Percentiles rank a stretch among this genome's conserved stretches.
Conservation (phyloP, 352 stramenopile species). For the Peronospora tabacina region DNA sequence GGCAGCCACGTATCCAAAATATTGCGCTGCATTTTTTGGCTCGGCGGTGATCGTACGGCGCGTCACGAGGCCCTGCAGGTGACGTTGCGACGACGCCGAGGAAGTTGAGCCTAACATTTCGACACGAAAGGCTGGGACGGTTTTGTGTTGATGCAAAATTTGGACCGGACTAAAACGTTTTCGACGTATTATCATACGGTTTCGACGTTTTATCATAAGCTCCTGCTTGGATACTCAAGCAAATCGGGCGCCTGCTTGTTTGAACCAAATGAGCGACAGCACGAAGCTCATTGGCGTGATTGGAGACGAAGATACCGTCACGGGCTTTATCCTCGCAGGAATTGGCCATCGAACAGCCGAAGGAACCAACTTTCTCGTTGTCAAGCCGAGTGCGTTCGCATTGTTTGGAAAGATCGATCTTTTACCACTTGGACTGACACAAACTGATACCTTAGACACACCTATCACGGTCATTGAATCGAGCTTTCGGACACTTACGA, state of each 20-base stretch:
- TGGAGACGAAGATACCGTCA: constrained; percentile 95
- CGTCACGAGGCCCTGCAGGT: constrained; percentile 58
- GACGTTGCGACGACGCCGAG: constrained; percentile 31
- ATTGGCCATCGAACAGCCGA: constrained; percentile 93
- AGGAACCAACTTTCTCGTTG: constrained; percentile 95
- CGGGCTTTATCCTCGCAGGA: constrained; percentile 95
- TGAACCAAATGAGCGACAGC: constrained; percentile 49
- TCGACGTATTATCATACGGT: not conserved
- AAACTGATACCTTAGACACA: constrained; percentile 46
- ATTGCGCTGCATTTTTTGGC: constrained; percentile 52
- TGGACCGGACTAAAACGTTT: constrained; percentile 5
- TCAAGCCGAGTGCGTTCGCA: constrained; percentile 84
- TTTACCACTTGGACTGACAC: not conserved
- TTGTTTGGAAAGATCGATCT: constrained; percentile 7
- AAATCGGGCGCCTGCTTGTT: not conserved
- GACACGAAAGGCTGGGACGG: constrained; percentile 6
- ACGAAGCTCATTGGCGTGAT: constrained; percentile 87
- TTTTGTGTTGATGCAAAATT: constrained; percentile 13
- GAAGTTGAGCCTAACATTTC: constrained; percentile 20
- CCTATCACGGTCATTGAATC: constrained; percentile 87
- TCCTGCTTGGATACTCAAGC: not conserved
- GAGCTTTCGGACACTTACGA: constrained; percentile 90
- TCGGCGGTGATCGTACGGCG: constrained; percentile 43
- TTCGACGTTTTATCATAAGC: not conserved
- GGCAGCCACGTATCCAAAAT: constrained; percentile 67